Evolutionary conservation across 1,284 basidiomycete species (phyloP).

Genomic region (Lignosus rhinocerotis): DNA sequence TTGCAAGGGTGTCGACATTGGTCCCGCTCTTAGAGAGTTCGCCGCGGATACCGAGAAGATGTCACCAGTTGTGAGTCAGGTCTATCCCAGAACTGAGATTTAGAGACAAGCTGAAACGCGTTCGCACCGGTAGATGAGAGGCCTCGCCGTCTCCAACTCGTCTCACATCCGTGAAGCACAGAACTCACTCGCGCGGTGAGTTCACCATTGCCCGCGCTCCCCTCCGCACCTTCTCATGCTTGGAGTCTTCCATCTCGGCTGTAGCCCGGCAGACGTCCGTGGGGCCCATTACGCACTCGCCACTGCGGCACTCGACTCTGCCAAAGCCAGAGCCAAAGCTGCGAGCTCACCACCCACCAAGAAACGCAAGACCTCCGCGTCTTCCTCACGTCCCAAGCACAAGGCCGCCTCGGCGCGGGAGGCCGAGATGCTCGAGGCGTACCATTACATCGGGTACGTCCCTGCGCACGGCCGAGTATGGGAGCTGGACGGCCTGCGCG

Average conservation of each 20-base stretch:
- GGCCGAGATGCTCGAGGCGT: conserved; percentile 45
- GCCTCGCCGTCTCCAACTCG: conserved; percentile 58
- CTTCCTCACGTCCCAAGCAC: conserved; percentile 26
- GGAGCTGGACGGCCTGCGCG: conserved; percentile 49
- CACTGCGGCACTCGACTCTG: conserved; percentile 42
- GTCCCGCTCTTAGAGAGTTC: conserved; percentile 45
- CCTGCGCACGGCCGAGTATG: conserved; percentile 62
- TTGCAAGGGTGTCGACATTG: conserved; percentile 50
- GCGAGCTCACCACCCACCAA: conserved; percentile 39
- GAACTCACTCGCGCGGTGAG: conserved; percentile 58
- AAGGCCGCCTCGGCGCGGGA: conserved; percentile 18
- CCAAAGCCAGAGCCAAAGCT: conserved; percentile 32
- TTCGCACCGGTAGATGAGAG: conserved; percentile 51
- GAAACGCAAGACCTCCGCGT: conserved; percentile 36
- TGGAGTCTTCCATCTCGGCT: background rate
- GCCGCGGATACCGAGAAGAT: conserved; percentile 51
- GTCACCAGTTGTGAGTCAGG: conserved; percentile 51
- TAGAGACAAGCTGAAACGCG: background rate
- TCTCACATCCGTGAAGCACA: conserved; percentile 52
- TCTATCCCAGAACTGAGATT: too few species aligned
- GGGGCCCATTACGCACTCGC: conserved; percentile 49
- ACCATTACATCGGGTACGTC: conserved; percentile 66
- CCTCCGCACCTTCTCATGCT: background rate
- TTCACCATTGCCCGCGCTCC: background rate
- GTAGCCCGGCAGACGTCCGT: conserved; percentile 58